Percentiles rank a stretch among this genome's conserved stretches.
Evolutionary conservation across 768 basidiomycete genomes (phyloP).

Genomic region (Auricularia cornea): DNA sequence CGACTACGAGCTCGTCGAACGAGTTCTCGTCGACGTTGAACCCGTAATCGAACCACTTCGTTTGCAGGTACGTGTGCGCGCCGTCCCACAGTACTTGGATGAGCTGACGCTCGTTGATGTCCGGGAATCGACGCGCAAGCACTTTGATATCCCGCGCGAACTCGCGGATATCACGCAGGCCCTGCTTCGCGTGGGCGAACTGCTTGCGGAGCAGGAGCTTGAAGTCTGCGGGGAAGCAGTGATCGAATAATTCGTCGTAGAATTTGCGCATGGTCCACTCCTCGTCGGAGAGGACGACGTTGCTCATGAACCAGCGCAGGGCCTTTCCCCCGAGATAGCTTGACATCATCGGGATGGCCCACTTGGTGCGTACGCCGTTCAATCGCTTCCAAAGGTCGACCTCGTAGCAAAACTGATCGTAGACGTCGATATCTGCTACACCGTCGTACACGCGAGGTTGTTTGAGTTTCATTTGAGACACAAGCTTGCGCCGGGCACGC

Average conservation of each 20-base stretch:
- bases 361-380: not conserved
- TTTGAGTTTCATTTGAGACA: constrained; percentile 1
- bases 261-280: constrained; percentile 23
- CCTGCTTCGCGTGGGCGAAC: constrained; percentile 17
- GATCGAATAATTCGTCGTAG: constrained; percentile 28
- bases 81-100: constrained; percentile 31
- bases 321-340: constrained; percentile 25
- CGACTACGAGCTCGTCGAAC: constrained; percentile 18
- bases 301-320: constrained; percentile 24
- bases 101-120: constrained; percentile 18
- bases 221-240: constrained; percentile 29
- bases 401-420: constrained; percentile 1
- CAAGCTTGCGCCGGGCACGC: not conserved
- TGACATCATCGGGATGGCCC: not conserved
- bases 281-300: constrained; percentile 17
- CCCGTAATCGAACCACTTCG: constrained; percentile 21
- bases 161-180: constrained; percentile 19
- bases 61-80: constrained; percentile 16
- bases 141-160: constrained; percentile 29
- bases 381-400: not conserved
- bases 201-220: constrained; percentile 17
- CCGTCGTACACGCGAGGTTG: constrained; percentile 2
- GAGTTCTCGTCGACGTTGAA: constrained; percentile 19
- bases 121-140: constrained; percentile 26
- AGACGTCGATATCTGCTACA: not conserved